phyloP scores from a whole-genome alignment of 208 protist species.

The Acanthamoeba triangularis region DNA sequence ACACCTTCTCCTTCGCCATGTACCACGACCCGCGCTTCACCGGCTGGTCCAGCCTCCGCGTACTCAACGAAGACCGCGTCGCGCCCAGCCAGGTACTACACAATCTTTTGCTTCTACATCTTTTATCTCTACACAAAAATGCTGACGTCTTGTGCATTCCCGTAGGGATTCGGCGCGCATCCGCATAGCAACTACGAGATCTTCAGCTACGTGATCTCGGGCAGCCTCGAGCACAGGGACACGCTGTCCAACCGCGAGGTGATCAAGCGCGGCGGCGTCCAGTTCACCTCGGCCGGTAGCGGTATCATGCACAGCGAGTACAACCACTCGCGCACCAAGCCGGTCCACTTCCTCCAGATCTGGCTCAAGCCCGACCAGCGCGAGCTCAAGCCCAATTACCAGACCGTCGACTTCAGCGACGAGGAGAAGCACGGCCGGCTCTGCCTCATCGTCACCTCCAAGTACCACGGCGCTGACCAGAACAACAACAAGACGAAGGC shows the following conservation, averaged over 20 bases:
- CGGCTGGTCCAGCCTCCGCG: constrained; percentile 70
- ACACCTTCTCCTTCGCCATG: constrained; percentile 82
- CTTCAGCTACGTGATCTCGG: constrained; percentile 82
- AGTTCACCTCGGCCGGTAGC: constrained; percentile 82
- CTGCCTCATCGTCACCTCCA: background rate
- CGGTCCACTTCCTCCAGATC: constrained; percentile 79
- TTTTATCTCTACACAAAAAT: too few relatives aligned
- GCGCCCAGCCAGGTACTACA: too few relatives aligned
- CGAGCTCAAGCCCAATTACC: constrained; percentile 52
- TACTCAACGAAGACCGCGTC: constrained; percentile 84
- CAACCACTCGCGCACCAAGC: constrained; percentile 26
- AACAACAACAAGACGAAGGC: too few relatives aligned
- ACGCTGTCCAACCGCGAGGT: constrained; percentile 73
- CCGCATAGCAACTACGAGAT: constrained; percentile 82
- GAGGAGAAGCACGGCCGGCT: constrained; percentile 55
- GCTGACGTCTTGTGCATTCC: too few relatives aligned
- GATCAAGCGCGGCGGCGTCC: constrained; percentile 71
- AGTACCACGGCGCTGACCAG: background rate
- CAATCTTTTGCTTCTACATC: too few relatives aligned
- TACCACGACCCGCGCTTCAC: constrained; percentile 74
- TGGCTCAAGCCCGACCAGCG: constrained; percentile 73
- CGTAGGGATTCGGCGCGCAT: constrained; percentile 77
- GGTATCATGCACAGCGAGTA: constrained; percentile 79
- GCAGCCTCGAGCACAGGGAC: constrained; percentile 80
- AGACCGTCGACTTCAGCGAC: constrained; percentile 49